Percentiles rank a stretch among this genome's conserved stretches.
phyloP scores from a whole-genome alignment of 208 protist genomes.

The Acanthamoeba divionensis region DNA sequence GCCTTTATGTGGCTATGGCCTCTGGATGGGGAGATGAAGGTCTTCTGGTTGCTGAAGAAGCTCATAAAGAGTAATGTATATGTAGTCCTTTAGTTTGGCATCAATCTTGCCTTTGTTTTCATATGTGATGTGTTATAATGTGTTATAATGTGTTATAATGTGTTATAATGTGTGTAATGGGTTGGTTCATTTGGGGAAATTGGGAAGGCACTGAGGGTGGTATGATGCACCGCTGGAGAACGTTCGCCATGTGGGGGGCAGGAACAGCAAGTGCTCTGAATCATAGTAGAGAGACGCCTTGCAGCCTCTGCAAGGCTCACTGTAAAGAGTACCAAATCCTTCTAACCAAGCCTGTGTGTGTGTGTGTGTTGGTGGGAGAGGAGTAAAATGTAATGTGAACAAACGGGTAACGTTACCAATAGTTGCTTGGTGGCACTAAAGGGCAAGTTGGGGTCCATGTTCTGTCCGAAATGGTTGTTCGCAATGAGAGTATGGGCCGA shows the following conservation, averaged over 20 bases:
- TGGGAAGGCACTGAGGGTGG: neutral
- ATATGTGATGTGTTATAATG: too few relatives aligned
- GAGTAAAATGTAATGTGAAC: neutral
- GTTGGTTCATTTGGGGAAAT: neutral
- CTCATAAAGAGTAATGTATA: too few relatives aligned
- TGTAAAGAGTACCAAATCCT: neutral
- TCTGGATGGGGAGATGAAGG: too few relatives aligned
- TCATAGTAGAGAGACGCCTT: conserved; percentile 1
- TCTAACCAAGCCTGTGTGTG: neutral
- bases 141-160: too few relatives aligned
- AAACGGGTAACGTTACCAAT: neutral
- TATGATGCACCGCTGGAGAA: neutral
- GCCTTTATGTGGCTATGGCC: too few relatives aligned
- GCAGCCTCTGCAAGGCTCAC: neutral
- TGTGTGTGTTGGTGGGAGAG: neutral
- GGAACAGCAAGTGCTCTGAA: neutral
- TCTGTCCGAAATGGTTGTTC: neutral
- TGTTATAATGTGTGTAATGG: too few relatives aligned
- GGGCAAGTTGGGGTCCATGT: neutral
- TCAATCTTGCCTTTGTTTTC: too few relatives aligned
- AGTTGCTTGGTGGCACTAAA: neutral
- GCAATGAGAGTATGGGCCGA: neutral
- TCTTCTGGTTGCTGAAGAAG: too few relatives aligned
- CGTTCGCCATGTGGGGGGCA: conserved; percentile 19
- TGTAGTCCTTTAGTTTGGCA: too few relatives aligned